A percentile compares a stretch with the other conserved stretches of the same genome.
Conservation (phyloP, 2,329 filamentous ascomycete genomes). For the Pseudocercospora eumusae region DNA sequence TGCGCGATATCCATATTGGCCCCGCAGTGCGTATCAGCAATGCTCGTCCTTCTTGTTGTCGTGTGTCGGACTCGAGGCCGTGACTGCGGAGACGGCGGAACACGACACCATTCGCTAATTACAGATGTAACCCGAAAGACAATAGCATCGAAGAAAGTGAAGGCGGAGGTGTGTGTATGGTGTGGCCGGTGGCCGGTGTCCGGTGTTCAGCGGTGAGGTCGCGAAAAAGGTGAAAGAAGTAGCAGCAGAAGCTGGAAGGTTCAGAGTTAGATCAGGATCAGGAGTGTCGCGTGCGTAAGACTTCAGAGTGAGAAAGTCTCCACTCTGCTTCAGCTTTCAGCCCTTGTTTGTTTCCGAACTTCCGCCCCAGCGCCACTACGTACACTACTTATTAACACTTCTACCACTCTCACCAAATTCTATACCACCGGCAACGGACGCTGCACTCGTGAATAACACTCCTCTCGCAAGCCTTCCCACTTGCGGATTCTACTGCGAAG, state of each 20-base stretch:
- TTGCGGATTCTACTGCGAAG: neutral
- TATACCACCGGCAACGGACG: no score
- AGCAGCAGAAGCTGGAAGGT: neutral
- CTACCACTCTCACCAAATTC: no score
- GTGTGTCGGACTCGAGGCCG: slow-evolving; percentile 1
- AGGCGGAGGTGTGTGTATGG: neutral
- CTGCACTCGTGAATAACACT: neutral
- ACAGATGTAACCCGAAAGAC: neutral
- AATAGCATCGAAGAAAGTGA: neutral
- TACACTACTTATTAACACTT: no score
- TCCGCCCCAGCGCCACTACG: no score
- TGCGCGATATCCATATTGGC: slow-evolving; percentile 2
- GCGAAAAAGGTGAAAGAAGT: neutral
- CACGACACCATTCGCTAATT: neutral
- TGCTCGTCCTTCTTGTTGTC: neutral
- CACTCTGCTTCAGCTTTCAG: neutral
- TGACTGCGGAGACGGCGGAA: slow-evolving; percentile 4
- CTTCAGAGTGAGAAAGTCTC: neutral
- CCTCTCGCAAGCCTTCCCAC: neutral
- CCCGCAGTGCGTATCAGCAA: neutral
- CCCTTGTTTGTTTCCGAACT: neutral
- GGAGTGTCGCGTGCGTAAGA: neutral
- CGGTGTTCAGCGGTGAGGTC: neutral
- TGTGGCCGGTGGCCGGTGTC: neutral
- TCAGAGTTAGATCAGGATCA: neutral